Conservation (phyloP, 306 rosid genomes). For the Oemleria cerasiformis region DNA sequence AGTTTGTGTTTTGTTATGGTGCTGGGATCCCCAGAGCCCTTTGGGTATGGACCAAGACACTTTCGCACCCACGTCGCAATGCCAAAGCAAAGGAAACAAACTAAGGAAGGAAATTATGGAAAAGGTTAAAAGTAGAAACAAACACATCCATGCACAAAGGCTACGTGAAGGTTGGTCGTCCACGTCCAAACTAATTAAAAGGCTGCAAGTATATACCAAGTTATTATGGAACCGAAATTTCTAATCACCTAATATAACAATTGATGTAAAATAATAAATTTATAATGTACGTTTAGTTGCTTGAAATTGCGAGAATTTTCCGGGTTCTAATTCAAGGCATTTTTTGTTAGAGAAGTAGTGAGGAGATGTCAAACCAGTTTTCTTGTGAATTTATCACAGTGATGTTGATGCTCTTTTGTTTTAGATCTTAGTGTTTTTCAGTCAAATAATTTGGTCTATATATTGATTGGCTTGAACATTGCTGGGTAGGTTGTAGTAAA, state of each 20-base stretch:
- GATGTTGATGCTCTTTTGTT: too few species aligned
- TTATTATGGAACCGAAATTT: neutral
- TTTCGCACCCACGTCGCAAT: neutral
- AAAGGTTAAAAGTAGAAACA: neutral
- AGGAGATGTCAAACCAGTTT: too few species aligned
- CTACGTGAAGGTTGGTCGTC: conserved; percentile 2
- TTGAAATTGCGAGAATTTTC: too few species aligned
- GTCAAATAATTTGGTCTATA: too few species aligned
- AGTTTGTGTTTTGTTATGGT: conserved; percentile 1
- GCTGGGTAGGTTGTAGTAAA: too few species aligned
- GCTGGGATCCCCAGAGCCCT: conserved; percentile 16
- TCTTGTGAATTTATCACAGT: too few species aligned
- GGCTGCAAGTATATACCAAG: neutral
- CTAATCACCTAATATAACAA: neutral
- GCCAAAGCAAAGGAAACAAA: neutral
- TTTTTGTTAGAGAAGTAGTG: too few species aligned
- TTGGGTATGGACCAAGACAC: conserved; percentile 4
- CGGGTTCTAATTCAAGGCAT: too few species aligned
- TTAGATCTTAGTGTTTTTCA: too few species aligned
- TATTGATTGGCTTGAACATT: too few species aligned
- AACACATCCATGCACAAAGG: neutral
- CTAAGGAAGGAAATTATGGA: neutral
- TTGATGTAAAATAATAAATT: too few species aligned
- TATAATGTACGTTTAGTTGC: too few species aligned
- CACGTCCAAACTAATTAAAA: neutral